Conservation (phyloP, 2,329 filamentous ascomycete genomes). For the Apiospora pterosperma region DNA sequence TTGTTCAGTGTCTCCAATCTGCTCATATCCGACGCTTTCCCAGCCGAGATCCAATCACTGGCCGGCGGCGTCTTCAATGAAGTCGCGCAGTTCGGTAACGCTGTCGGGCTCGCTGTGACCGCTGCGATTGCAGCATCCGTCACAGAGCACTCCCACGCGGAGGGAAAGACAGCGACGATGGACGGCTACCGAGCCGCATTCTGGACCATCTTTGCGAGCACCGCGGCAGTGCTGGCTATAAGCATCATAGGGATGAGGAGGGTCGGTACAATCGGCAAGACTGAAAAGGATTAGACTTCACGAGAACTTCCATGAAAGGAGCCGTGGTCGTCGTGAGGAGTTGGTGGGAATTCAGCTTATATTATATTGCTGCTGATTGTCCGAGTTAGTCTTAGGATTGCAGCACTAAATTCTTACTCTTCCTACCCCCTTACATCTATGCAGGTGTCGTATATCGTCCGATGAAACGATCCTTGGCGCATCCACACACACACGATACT, state of each 20-base stretch:
- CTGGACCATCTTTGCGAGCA: conserved; percentile 48
- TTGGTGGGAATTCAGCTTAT: no score
- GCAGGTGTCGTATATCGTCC: background rate
- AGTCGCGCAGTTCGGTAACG: conserved; percentile 53
- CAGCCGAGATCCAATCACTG: conserved; percentile 50
- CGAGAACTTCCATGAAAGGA: no score
- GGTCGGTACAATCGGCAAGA: conserved; percentile 47
- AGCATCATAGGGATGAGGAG: conserved; percentile 40
- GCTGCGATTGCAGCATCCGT: conserved; percentile 45
- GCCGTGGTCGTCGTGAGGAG: background rate
- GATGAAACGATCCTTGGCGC: background rate
- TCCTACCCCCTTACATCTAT: background rate
- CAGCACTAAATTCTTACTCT: background rate
- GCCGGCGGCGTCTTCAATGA: conserved; percentile 60
- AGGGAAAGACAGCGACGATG: conserved; percentile 35
- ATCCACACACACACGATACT: background rate
- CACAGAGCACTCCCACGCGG: conserved; percentile 31
- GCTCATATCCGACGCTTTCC: conserved; percentile 52
- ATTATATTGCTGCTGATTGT: background rate
- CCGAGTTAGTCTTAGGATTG: conserved; percentile 9
- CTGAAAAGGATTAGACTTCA: conserved; percentile 23
- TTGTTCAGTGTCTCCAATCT: conserved; percentile 55
- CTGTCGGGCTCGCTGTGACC: conserved; percentile 48
- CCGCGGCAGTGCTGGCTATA: conserved; percentile 34
- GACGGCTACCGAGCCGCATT: conserved; percentile 49